Conservation (phyloP, 495 filamentous ascomycete genomes). For the Evansstolkia leycettana region DNA sequence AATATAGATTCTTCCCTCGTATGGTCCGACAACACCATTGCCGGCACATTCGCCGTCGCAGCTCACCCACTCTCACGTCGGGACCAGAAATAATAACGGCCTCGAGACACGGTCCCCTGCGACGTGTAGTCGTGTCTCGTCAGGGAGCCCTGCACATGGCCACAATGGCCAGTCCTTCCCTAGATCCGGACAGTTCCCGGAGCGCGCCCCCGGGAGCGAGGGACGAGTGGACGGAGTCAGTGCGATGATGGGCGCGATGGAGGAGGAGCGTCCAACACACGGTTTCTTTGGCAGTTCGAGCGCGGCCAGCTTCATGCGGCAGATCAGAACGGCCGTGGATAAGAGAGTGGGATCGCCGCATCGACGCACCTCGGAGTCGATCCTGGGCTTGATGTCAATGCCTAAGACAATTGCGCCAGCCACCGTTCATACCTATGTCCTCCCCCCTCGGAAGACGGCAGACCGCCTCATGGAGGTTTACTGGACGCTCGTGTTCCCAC, state of each 20-base stretch:
- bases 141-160: too few species aligned
- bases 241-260: constrained; percentile 28
- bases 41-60: too few species aligned
- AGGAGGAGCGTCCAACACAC: constrained; percentile 20
- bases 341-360: constrained; percentile 15
- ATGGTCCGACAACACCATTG: too few species aligned
- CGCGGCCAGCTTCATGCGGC: constrained; percentile 26
- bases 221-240: constrained; percentile 18
- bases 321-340: constrained; percentile 25
- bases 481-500: constrained; percentile 27
- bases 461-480: constrained; percentile 28
- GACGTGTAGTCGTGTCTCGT: too few species aligned
- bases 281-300: constrained; percentile 27
- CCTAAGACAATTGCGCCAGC: constrained; percentile 7
- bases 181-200: too few species aligned
- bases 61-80: too few species aligned
- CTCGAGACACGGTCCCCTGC: too few species aligned
- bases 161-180: too few species aligned
- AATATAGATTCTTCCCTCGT: too few species aligned
- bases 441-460: constrained; percentile 27
- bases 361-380: constrained; percentile 7
- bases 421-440: constrained; percentile 15
- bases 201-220: too few species aligned
- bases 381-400: constrained; percentile 4
- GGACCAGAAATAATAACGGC: too few species aligned